These are phyloP conservation scores for Choanephora cucurbitarum DNA, from an alignment of 371 early-diverging fungal genomes.

Conservation along the genomic window DNA sequence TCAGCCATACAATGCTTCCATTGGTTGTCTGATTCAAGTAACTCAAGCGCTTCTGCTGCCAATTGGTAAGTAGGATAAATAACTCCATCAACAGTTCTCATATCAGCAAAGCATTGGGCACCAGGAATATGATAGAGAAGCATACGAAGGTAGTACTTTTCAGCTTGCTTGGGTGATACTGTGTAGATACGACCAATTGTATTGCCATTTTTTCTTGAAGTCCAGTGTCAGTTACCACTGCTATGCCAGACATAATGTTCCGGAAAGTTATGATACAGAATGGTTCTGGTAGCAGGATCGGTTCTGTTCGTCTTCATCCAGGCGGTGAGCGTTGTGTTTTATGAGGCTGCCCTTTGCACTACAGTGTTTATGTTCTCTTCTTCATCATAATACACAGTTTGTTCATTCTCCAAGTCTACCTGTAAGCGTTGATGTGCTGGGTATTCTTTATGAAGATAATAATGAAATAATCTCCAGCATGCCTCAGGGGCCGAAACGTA, in stretches of 20 bases:
- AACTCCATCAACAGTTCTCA: conserved; percentile 10
- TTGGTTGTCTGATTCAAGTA: conserved; percentile 17
- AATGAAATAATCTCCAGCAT: conserved; percentile 26
- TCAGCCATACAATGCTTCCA: conserved; percentile 15
- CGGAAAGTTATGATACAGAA: conserved; percentile 17
- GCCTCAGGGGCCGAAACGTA: conserved; percentile 32
- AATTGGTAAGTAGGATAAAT: conserved; percentile 10
- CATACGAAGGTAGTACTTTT: conserved; percentile 21
- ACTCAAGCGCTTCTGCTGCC: conserved; percentile 10
- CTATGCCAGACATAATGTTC: conserved; percentile 10
- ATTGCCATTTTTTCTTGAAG: not conserved
- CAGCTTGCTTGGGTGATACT: conserved; percentile 20
- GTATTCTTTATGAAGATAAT: conserved; percentile 15
- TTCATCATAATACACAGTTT: no score
- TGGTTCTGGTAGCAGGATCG: conserved; percentile 9
- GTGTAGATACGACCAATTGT: conserved; percentile 21
- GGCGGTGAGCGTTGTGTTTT: not conserved
- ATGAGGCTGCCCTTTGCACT: not conserved
- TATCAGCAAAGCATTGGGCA: conserved; percentile 11
- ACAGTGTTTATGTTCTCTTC: not conserved
- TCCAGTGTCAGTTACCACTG: no score
- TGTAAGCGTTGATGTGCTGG: conserved; percentile 1
- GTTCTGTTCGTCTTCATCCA: not conserved
- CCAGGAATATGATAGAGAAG: conserved; percentile 19
- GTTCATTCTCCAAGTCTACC: no score